Conservation (phyloP, 371 early-diverging fungal genomes). For the Lichtheimia hyalospora region DNA sequence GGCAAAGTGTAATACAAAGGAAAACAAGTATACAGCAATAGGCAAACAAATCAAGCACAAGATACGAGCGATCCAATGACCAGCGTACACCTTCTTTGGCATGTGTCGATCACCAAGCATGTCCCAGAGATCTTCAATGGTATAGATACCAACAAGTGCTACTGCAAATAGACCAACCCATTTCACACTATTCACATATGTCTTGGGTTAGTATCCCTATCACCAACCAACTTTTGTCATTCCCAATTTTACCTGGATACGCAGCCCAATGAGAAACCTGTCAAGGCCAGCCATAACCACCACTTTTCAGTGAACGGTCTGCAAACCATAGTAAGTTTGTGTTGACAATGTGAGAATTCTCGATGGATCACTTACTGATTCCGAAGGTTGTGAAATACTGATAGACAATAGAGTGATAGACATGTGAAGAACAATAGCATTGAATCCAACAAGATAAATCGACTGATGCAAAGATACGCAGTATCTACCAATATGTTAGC, state of each 20-base stretch:
- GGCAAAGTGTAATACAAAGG: constrained; percentile 92
- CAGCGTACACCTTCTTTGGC: constrained; percentile 67
- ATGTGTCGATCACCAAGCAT: constrained; percentile 85
- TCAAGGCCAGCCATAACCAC: constrained; percentile 86
- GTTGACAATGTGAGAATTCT: not conserved
- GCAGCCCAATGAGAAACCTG: constrained; percentile 92
- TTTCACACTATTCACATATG: constrained; percentile 77
- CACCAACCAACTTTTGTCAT: not conserved
- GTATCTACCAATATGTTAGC: constrained; percentile 59
- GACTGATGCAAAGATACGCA: constrained; percentile 86
- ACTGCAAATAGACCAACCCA: constrained; percentile 99
- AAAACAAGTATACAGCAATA: constrained; percentile 81
- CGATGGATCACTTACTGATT: constrained; percentile 47
- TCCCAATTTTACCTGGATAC: constrained; percentile 65
- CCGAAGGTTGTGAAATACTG: constrained; percentile 75
- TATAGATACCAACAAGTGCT: constrained; percentile 94
- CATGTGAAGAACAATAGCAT: constrained; percentile 96
- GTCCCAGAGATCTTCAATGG: constrained; percentile 93
- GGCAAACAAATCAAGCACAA: constrained; percentile 89
- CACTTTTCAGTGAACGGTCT: constrained; percentile 83
- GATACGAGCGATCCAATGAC: constrained; percentile 82
- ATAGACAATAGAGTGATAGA: constrained; percentile 76
- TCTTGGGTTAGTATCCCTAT: not conserved
- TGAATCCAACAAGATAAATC: constrained; percentile 97
- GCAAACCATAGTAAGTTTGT: not conserved